Base-by-base conservation (phyloP, 768 basidiomycete genomes). In the Mycena galericulata region DNA sequence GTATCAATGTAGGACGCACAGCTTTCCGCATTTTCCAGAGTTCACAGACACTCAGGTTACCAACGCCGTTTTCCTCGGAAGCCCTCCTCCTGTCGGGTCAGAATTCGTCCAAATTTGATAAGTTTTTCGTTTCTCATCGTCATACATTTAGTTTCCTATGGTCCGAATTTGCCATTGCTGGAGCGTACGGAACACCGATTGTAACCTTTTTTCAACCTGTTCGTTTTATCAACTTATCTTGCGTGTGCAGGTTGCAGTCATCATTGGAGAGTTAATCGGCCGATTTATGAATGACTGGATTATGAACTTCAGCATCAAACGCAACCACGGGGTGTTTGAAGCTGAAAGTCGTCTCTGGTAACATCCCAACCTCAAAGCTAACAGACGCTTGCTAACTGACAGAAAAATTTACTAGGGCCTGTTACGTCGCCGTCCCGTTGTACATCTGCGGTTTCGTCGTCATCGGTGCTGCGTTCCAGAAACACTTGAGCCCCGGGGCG, bases 1-100 rank as follows among this genome's bases (percentile, higher is more conserved):
- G 90, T 36, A 87, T 89, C 56, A 90, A 89, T 70, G 87, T 87
- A 56, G 47, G 82, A 61, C 50, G 0, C 20, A 15, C 5, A 3
- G 18, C 3, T 10, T 45, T 17, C 34, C 29, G 22, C 1, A 17
- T 50, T 34, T 20, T 41, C 32, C 32, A 24, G 26, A 61, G 38
- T 49, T 51, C 27, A 58, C 30, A 6, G n/a, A 47, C 2, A 49
- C 62, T 40, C 61, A 90, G 86, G 87, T 89, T 20, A 93, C 90
- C 2, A 89, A 88, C 65, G 88, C 86, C 0, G 88, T 91, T 2
- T 92, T 92, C 79, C 77, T 91, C 2, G 89, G 88, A 9, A 79
- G 79, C 4, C 88, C 88, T 0, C 80, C 80, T 1, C 88, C 89
- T 0, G 69, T 83, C 11, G 91, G 86, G 22, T 90, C 82, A 68